Conservation (phyloP, 257 asterid genomes). For the Nyctanthes arbortristis region DNA sequence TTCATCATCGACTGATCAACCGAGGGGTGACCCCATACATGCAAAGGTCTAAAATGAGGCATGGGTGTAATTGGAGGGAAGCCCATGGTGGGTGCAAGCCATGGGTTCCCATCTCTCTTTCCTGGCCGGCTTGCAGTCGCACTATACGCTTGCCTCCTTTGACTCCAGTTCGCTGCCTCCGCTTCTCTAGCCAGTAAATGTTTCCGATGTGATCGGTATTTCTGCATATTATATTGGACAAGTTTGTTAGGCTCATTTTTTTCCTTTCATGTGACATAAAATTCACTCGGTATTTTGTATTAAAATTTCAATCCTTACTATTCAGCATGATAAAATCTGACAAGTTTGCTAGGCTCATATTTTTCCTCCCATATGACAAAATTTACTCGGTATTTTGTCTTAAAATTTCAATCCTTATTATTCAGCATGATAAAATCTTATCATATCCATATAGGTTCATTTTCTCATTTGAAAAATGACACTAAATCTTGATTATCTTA, state of each 20-base stretch:
- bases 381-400: not conserved
- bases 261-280: too few species aligned
- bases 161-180: constrained; percentile 74
- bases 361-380: too few species aligned
- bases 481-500: too few species aligned
- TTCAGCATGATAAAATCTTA: constrained; percentile 2
- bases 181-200: constrained; percentile 83
- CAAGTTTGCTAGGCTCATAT: too few species aligned
- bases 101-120: constrained; percentile 55
- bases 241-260: too few species aligned
- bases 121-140: constrained; percentile 25
- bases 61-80: constrained; percentile 63
- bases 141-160: constrained; percentile 62
- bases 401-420: not conserved
- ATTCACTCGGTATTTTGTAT: not conserved
- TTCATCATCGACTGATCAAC: constrained; percentile 72
- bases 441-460: not conserved
- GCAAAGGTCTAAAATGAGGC: constrained; percentile 77
- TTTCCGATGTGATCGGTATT: constrained; percentile 80
- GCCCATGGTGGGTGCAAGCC: constrained; percentile 69
- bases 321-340: constrained; percentile 6
- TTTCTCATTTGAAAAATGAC: too few species aligned
- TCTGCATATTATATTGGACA: too few species aligned
- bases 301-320: not conserved
- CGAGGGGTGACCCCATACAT: constrained; percentile 96